These are phyloP conservation scores for Boletus speciosus DNA, from an alignment of 768 basidiomycete genomes.

Conservation along the genomic window DNA sequence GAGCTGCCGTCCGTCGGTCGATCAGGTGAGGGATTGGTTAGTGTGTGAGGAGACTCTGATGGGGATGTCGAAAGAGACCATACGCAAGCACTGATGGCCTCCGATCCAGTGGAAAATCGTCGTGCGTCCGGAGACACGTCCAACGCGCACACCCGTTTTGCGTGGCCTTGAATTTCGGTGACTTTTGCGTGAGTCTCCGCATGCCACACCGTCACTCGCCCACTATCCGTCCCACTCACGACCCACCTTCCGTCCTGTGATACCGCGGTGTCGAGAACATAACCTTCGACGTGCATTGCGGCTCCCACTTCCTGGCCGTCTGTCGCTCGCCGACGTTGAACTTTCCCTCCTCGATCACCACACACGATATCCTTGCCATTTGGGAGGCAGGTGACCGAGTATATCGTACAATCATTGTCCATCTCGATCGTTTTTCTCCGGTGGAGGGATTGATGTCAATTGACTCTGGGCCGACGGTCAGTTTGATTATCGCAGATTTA, in stretches of 20 bases:
- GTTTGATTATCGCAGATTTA: neutral
- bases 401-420: neutral
- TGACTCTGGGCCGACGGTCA: neutral
- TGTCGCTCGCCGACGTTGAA: neutral
- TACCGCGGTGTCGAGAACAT: neutral
- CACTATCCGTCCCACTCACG: constrained; percentile 3
- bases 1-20: neutral
- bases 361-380: neutral
- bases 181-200: neutral
- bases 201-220: constrained; percentile 4
- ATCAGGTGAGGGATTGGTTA: neutral
- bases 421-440: neutral
- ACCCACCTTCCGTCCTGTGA: constrained; percentile 4
- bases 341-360: neutral
- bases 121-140: neutral
- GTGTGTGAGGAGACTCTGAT: neutral
- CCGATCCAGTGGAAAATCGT: neutral
- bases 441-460: neutral
- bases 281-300: neutral
- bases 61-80: neutral
- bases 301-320: neutral
- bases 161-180: neutral
- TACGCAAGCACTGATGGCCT: neutral
- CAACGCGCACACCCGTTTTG: constrained; percentile 3
- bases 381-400: neutral